These are phyloP conservation scores for Leccinum griseonigrum DNA, from an alignment of 1,284 basidiomycete genomes.

Conservation along the genomic window DNA sequence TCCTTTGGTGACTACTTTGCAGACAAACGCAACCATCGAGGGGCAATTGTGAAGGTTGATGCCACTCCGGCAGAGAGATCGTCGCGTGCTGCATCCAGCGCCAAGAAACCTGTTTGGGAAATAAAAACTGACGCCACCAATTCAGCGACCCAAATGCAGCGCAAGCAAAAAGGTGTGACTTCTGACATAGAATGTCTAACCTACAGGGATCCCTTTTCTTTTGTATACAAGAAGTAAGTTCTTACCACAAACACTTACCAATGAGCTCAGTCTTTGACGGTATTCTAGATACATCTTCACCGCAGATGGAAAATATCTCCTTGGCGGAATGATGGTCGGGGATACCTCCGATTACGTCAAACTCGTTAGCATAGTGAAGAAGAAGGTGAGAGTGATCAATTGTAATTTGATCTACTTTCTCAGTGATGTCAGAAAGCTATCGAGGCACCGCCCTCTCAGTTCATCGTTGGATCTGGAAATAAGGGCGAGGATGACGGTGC, in stretches of 20 bases:
- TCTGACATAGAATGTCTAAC: slow-evolving; percentile 54
- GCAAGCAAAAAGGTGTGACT: neutral
- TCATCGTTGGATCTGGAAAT: slow-evolving; percentile 60
- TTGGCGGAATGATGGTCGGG: slow-evolving; percentile 83
- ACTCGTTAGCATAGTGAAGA: slow-evolving; percentile 69
- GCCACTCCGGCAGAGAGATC: neutral
- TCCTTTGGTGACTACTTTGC: slow-evolving; percentile 79
- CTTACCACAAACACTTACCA: neutral
- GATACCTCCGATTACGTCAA: slow-evolving; percentile 73
- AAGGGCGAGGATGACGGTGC: slow-evolving; percentile 57
- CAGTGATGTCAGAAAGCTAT: slow-evolving; percentile 48
- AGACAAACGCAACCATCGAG: slow-evolving; percentile 42
- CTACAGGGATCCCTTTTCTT: slow-evolving; percentile 72
- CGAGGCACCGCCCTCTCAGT: slow-evolving; percentile 62
- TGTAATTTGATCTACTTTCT: neutral
- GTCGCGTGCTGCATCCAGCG: neutral
- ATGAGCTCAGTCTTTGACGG: neutral
- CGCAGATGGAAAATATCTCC: slow-evolving; percentile 68
- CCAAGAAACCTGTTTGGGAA: slow-evolving; percentile 13
- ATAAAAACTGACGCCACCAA: slow-evolving; percentile 17
- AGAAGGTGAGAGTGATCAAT: slow-evolving; percentile 43
- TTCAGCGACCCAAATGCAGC: neutral
- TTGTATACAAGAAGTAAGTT: slow-evolving; percentile 66
- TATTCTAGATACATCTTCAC: slow-evolving; percentile 62
- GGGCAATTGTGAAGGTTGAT: neutral